Evolutionary conservation across 805 yeast genomes (phyloP).

Genomic region (Candida maltosa): DNA sequence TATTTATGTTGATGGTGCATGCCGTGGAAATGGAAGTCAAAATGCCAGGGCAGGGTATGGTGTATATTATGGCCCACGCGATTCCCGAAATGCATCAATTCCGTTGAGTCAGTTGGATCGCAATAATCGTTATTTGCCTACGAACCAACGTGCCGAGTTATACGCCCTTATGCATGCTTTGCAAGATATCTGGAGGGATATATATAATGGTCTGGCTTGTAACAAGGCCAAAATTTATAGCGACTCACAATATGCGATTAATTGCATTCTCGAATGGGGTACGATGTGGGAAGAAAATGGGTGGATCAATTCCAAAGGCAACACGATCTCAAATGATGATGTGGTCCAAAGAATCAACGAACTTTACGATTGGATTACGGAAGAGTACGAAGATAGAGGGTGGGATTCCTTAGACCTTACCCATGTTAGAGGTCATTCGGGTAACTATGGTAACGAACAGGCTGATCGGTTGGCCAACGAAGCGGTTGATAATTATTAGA

Average conservation of each 20-base stretch:
- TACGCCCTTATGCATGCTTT: neutral
- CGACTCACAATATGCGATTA: neutral
- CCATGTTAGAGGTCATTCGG: slow-evolving; percentile 2
- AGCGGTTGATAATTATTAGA: neutral
- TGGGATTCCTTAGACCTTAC: neutral
- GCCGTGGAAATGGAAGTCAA: neutral
- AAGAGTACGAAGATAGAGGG: neutral
- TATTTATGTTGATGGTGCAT: neutral
- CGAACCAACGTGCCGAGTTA: neutral
- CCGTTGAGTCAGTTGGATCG: neutral
- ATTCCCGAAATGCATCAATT: neutral
- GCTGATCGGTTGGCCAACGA: neutral
- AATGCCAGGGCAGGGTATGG: neutral
- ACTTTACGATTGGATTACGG: neutral
- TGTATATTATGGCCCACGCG: neutral
- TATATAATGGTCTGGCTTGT: neutral
- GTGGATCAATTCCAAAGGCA: neutral
- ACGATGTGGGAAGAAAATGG: neutral
- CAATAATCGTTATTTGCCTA: neutral
- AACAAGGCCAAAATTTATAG: too few species aligned
- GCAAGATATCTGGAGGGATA: neutral
- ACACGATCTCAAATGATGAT: neutral
- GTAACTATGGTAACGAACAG: neutral
- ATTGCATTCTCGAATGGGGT: neutral
- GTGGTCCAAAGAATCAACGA: neutral